phyloP scores from a whole-genome alignment of 305 asterid genomes.

The Rubia tinctorum region DNA sequence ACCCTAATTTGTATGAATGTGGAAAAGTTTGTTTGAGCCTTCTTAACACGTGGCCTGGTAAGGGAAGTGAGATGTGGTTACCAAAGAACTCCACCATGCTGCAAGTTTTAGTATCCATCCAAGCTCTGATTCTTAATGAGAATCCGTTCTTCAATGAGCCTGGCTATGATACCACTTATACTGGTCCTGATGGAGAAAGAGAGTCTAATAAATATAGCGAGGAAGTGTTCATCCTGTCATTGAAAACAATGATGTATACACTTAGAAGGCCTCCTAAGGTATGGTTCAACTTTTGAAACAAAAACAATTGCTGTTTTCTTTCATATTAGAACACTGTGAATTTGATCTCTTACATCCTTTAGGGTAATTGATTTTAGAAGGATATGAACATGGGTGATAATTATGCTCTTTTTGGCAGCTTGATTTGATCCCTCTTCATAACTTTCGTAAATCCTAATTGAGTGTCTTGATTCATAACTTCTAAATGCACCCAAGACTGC shows the following conservation, averaged over 20 bases:
- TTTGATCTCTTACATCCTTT: background rate
- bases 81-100: constrained; percentile 57
- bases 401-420: background rate
- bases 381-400: background rate
- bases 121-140: constrained; percentile 49
- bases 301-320: background rate
- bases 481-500: too few relatives aligned
- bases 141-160: constrained; percentile 59
- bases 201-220: constrained; percentile 41
- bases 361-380: background rate
- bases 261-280: constrained; percentile 63
- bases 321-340: background rate
- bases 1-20: constrained; percentile 57
- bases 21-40: constrained; percentile 69
- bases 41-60: constrained; percentile 59
- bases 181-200: constrained; percentile 35
- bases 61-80: constrained; percentile 47
- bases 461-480: background rate
- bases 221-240: constrained; percentile 38
- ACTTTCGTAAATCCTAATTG: background rate
- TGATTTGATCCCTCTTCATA: background rate
- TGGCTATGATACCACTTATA: constrained; percentile 33
- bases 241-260: constrained; percentile 57
- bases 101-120: constrained; percentile 58
- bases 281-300: background rate